Base-by-base conservation (phyloP, 257 asterid species). In the Solanum arcanum region DNA sequence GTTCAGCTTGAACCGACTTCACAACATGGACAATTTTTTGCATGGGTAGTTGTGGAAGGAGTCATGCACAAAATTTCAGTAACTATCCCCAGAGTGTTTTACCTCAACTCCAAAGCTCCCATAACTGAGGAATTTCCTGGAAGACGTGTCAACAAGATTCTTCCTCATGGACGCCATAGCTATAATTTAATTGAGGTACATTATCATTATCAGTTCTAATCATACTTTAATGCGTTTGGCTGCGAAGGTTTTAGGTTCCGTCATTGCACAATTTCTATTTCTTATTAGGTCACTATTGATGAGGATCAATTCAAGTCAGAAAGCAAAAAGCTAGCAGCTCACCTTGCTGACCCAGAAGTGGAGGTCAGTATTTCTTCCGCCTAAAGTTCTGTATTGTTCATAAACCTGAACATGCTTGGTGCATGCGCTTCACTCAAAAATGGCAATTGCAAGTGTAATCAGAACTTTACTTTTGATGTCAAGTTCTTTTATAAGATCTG, bases 331-430 rank as follows among this genome's bases (percentile, higher is more conserved):
- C 89, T 95, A 83, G 98, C 92, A 33, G 97, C 97, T 89, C 98
- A 94, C 91, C 98, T 97, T 92, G 99, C 99, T 86, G 99, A 97
- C 91, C 99, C 99, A 46, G 99, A 97, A 93, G 95, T 97, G 90
- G 99, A 97, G 98, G 99, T 97, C 84, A 47, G 88, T 84, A 85
- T 78, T 88, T 70, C 87, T 29, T 80, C 33, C 37, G 20, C 85
- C 44, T 52, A 80, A 80, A 80, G 42, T 80, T 47, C 44, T 80
- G 66, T 27, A 6, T 47, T 80, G 23, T 49, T 81, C 85, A 81
- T 81, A 81, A 81, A 49, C 29, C 69, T 81, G 69, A 72, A 83
- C 42, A 76, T 20, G 88, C 69, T 60, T 83, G 83, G 88, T 69
- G 83, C 72, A 31, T 89, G 84, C 82, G 9, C 52, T 77, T 81